A percentile compares a stretch with the other conserved stretches of the same genome.
Conservation (phyloP, 352 stramenopile genomes). For the Paralagenidium karlingii region DNA sequence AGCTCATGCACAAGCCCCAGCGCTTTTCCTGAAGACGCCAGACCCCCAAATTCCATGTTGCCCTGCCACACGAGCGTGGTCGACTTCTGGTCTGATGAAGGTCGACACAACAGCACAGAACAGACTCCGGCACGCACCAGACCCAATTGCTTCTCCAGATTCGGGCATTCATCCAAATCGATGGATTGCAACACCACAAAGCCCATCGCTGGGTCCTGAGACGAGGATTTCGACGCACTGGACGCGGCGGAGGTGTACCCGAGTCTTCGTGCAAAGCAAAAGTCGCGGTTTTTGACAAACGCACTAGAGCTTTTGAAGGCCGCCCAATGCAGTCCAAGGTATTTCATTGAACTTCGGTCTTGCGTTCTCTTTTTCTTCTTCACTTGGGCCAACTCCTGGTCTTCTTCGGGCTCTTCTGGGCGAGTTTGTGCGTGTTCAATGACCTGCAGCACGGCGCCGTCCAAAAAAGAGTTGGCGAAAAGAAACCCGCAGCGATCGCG, state of each 20-base stretch:
- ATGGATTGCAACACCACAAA: not conserved
- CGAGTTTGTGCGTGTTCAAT: too few relatives aligned
- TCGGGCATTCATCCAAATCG: not conserved
- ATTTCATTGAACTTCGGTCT: constrained; percentile 28
- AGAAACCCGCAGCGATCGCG: constrained; percentile 40
- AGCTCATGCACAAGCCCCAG: constrained; percentile 33
- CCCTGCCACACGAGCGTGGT: constrained; percentile 48
- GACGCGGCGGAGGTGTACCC: too few relatives aligned
- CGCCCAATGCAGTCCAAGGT: constrained; percentile 60
- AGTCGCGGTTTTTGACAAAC: constrained; percentile 47
- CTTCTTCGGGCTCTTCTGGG: too few relatives aligned
- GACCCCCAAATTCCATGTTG: constrained; percentile 19
- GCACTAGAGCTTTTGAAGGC: constrained; percentile 21
- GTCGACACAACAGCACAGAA: constrained; percentile 42
- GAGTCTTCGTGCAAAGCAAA: too few relatives aligned
- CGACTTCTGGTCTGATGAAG: constrained; percentile 17
- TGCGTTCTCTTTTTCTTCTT: constrained; percentile 18
- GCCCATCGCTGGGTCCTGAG: not conserved
- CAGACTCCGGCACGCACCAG: constrained; percentile 39
- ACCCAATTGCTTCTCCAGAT: constrained; percentile 27
- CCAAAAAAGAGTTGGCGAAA: constrained; percentile 38
- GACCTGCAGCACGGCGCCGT: constrained; percentile 43
- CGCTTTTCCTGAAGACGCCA: constrained; percentile 26
- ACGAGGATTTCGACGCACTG: constrained; percentile 5
- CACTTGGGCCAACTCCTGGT: too few relatives aligned